Evolutionary conservation across 345 rosid genomes (phyloP).

Genomic region (Ceriops zippeliana): DNA sequence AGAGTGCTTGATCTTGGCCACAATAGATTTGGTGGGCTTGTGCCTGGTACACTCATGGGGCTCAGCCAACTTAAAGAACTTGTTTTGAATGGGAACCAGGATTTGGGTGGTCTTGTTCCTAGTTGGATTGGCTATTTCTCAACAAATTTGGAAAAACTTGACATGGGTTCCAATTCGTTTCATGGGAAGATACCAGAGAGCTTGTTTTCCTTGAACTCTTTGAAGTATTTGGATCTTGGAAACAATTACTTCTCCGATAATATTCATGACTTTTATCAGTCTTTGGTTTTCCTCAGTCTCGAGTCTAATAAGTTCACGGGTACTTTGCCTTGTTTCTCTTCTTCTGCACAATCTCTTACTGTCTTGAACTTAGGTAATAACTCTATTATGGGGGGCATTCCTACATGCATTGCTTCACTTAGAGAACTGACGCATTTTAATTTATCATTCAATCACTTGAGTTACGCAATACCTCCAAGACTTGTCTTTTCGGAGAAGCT

Average conservation of each 20-base stretch:
- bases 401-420: slow-evolving; percentile 76
- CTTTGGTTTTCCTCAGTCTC: slow-evolving; percentile 58
- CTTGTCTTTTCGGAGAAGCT: slow-evolving; percentile 69
- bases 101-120: slow-evolving; percentile 57
- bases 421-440: slow-evolving; percentile 53
- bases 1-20: slow-evolving; percentile 62
- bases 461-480: slow-evolving; percentile 63
- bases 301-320: slow-evolving; percentile 68
- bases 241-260: slow-evolving; percentile 58
- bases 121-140: slow-evolving; percentile 65
- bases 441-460: slow-evolving; percentile 61
- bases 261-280: slow-evolving; percentile 57
- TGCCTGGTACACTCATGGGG: slow-evolving; percentile 46
- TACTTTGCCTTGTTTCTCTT: slow-evolving; percentile 79
- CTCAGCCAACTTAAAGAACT: slow-evolving; percentile 58
- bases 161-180: slow-evolving; percentile 68
- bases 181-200: slow-evolving; percentile 58
- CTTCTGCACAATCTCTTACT: slow-evolving; percentile 46
- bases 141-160: slow-evolving; percentile 55
- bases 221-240: slow-evolving; percentile 60
- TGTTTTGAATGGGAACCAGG: slow-evolving; percentile 48
- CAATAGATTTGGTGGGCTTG: slow-evolving; percentile 50
- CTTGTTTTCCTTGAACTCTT: slow-evolving; percentile 46
- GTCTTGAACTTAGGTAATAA: slow-evolving; percentile 61
- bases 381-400: slow-evolving; percentile 75